A percentile compares a stretch with the other conserved stretches of the same genome.
Conservation (phyloP, 2,329 filamentous ascomycete genomes). For the Blastomyces parvus region DNA sequence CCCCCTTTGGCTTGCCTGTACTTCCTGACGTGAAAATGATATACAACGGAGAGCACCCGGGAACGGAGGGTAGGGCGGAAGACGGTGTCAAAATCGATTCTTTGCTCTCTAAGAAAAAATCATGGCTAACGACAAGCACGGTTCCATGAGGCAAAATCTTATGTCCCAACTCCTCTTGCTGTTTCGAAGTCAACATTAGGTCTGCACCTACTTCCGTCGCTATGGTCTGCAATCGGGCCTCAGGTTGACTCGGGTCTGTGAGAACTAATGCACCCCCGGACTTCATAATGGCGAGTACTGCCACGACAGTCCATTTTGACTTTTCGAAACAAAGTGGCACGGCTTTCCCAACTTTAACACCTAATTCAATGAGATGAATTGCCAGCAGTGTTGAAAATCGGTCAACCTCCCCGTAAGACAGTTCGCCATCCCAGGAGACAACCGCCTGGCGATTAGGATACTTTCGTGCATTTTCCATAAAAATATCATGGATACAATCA, state of each 20-base stretch:
- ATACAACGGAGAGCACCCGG: conserved; percentile 35
- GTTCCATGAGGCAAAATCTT: conserved; percentile 8
- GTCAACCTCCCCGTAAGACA: conserved; percentile 24
- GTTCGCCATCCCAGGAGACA: conserved; percentile 24
- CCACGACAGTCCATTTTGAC: conserved; percentile 24
- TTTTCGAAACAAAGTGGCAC: conserved; percentile 26
- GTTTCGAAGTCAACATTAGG: conserved; percentile 15
- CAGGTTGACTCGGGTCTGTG: conserved; percentile 23
- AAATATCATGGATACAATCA: conserved; percentile 16
- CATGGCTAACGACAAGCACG: conserved; percentile 9
- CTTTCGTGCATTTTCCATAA: conserved; percentile 12
- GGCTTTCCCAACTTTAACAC: conserved; percentile 22
- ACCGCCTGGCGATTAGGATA: conserved; percentile 17
- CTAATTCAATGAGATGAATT: conserved; percentile 22
- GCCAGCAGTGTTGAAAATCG: conserved; percentile 25
- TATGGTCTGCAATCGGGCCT: conserved; percentile 27
- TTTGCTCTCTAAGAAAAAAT: conserved; percentile 2
- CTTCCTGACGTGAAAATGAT: conserved; percentile 52
- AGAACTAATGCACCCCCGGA: conserved; percentile 24
- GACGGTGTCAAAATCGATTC: neutral
- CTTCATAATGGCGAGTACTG: conserved; percentile 24
- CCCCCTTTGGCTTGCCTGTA: conserved; percentile 47
- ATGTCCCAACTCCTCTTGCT: conserved; percentile 11
- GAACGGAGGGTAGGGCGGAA: conserved; percentile 10
- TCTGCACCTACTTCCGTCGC: conserved; percentile 14